Evolutionary conservation across 2,329 filamentous ascomycete genomes (phyloP).

Genomic region (Lasiodiplodia gonubiensis): DNA sequence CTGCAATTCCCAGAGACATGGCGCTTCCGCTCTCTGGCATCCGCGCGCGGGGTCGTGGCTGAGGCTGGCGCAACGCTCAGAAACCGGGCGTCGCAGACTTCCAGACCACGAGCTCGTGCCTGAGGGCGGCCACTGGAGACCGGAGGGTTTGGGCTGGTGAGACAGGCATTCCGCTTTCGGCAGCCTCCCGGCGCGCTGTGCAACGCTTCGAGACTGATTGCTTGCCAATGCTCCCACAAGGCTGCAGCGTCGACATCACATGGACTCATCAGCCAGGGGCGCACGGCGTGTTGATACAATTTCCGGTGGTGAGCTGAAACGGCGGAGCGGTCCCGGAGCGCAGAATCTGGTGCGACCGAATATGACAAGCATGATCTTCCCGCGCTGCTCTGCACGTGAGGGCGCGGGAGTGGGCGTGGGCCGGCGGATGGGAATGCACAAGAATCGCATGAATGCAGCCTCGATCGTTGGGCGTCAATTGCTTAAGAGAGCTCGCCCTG

Average conservation of each 20-base stretch:
- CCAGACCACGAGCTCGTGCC: not conserved
- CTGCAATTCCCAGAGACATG: constrained; percentile 5
- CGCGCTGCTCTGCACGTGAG: constrained; percentile 13
- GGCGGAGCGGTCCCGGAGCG: constrained; percentile 11
- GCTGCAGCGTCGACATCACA: constrained; percentile 26
- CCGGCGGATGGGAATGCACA: constrained; percentile 18
- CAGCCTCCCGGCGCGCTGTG: constrained; percentile 1
- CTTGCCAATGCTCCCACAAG: constrained; percentile 20
- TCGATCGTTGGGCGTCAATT: constrained; percentile 25
- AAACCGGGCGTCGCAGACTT: not conserved
- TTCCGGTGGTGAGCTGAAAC: constrained; percentile 16
- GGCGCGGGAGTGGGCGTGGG: not conserved
- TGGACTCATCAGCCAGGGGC: constrained; percentile 14
- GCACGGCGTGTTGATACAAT: not conserved
- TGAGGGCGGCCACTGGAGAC: not conserved
- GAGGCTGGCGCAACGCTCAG: constrained; percentile 1
- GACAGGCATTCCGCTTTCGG: constrained; percentile 16
- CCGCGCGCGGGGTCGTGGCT: constrained; percentile 8
- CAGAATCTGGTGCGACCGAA: constrained; percentile 26
- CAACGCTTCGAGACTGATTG: constrained; percentile 25
- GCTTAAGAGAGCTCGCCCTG: constrained; percentile 20
- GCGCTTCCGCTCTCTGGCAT: constrained; percentile 11
- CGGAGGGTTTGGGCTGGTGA: not conserved
- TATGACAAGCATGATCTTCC: constrained; percentile 25
- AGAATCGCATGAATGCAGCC: constrained; percentile 27